A percentile compares a stretch with the other conserved stretches of the same genome.
These are phyloP conservation scores for Triglochin maritima DNA, from an alignment of 106 monocot genomes.

Conservation along the genomic window DNA sequence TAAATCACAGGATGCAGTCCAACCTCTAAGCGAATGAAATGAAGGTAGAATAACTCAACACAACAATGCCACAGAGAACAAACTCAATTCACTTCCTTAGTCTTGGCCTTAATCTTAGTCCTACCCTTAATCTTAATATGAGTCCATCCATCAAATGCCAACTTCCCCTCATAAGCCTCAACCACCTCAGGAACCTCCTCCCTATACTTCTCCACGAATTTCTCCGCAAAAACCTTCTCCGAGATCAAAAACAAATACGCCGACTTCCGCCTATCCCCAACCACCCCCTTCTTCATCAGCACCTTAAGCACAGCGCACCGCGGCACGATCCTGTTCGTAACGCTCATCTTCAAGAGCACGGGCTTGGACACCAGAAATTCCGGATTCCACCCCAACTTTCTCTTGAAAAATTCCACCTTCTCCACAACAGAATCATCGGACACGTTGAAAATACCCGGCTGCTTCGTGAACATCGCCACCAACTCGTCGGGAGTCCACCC, in stretches of 20 bases:
- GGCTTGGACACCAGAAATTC: constrained; percentile 3
- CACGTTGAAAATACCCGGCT: constrained; percentile 4
- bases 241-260: neutral
- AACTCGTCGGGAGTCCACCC: constrained; percentile 26
- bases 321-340: constrained; percentile 19
- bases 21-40: too few species aligned
- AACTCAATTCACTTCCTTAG: too few species aligned
- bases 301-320: constrained; percentile 3
- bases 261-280: neutral
- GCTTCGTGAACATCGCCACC: constrained; percentile 4
- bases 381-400: constrained; percentile 7
- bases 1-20: too few species aligned
- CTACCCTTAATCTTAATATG: too few species aligned
- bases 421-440: constrained; percentile 11
- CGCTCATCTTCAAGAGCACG: constrained; percentile 12
- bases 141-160: constrained; percentile 3
- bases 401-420: constrained; percentile 22
- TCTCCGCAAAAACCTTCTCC: neutral
- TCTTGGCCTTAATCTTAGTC: too few species aligned
- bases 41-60: too few species aligned
- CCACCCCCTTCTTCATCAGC: constrained; percentile 1
- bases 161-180: constrained; percentile 3
- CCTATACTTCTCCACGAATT: neutral
- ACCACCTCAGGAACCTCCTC: constrained; percentile 1
- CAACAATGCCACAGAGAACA: too few species aligned